Evolutionary conservation across 148 eudicot genomes (phyloP).

Genomic region (Amaranthus hypochondriacus): DNA sequence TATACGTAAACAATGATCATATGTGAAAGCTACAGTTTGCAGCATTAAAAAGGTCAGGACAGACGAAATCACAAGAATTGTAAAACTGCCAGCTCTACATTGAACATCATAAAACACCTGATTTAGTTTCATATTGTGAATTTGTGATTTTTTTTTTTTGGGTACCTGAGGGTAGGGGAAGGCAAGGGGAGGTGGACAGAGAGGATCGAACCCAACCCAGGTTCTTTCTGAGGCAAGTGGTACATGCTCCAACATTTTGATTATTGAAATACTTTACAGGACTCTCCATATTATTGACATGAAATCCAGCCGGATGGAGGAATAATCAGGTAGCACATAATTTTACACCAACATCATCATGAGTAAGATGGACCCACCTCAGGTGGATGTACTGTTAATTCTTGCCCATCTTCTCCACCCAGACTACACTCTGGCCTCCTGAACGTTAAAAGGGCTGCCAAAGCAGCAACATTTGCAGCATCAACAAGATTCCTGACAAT

Average conservation of each 20-base stretch:
- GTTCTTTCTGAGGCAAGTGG: too few relatives aligned
- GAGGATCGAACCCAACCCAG: too few relatives aligned
- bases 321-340: background rate
- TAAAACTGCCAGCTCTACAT: background rate
- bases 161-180: too few relatives aligned
- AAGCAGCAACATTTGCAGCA: slow-evolving; percentile 97
- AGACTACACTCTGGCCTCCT: slow-evolving; percentile 88
- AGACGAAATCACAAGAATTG: background rate
- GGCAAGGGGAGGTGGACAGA: too few relatives aligned
- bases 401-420: slow-evolving; percentile 85
- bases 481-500: slow-evolving; percentile 79
- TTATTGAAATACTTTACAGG: background rate
- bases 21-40: background rate
- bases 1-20: background rate
- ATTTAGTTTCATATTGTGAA: too few relatives aligned
- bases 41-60: background rate
- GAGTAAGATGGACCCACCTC: slow-evolving; percentile 45
- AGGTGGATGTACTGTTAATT: slow-evolving; percentile 76
- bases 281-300: background rate
- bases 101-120: background rate
- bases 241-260: background rate
- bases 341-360: slow-evolving; percentile 13
- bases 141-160: too few relatives aligned
- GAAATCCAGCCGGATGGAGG: background rate
- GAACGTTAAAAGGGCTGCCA: slow-evolving; percentile 82